Conservation (phyloP, 495 filamentous ascomycete genomes). For the Hypoxylon fragiforme region DNA sequence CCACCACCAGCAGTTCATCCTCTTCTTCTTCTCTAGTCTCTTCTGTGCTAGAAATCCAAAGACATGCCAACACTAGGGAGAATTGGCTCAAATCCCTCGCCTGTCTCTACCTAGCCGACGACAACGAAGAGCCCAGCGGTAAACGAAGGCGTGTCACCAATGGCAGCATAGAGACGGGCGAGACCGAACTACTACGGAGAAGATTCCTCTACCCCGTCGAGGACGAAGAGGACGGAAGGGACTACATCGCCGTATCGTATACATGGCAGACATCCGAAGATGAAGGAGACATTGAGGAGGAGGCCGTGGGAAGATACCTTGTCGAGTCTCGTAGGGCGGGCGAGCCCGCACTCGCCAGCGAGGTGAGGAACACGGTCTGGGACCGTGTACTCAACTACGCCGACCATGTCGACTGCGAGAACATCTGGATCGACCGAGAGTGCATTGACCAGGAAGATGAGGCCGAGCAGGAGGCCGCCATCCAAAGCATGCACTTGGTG, state of each 20-base stretch:
- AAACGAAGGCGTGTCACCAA: constrained; percentile 33
- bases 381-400: constrained; percentile 32
- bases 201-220: constrained; percentile 26
- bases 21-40: constrained; percentile 24
- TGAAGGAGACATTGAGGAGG: constrained; percentile 17
- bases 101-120: constrained; percentile 30
- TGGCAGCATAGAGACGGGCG: constrained; percentile 21
- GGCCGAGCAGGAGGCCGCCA: constrained; percentile 38
- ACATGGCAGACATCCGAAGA: constrained; percentile 36
- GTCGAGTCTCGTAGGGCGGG: constrained; percentile 31
- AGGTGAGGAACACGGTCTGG: constrained; percentile 33
- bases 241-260: constrained; percentile 40
- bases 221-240: constrained; percentile 12
- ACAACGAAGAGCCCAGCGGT: constrained; percentile 28
- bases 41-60: constrained; percentile 33
- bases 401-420: constrained; percentile 27
- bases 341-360: constrained; percentile 26
- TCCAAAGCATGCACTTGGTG: constrained; percentile 49
- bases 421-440: constrained; percentile 50
- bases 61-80: constrained; percentile 24
- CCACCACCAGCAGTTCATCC: too few relatives aligned
- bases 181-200: constrained; percentile 25
- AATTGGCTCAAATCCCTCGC: constrained; percentile 37
- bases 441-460: constrained; percentile 44
- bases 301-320: constrained; percentile 14